Percentiles rank a stretch among this genome's conserved stretches.
Evolutionary conservation across 495 filamentous ascomycete species (phyloP).

Genomic region (Aspergillus taichungensis): DNA sequence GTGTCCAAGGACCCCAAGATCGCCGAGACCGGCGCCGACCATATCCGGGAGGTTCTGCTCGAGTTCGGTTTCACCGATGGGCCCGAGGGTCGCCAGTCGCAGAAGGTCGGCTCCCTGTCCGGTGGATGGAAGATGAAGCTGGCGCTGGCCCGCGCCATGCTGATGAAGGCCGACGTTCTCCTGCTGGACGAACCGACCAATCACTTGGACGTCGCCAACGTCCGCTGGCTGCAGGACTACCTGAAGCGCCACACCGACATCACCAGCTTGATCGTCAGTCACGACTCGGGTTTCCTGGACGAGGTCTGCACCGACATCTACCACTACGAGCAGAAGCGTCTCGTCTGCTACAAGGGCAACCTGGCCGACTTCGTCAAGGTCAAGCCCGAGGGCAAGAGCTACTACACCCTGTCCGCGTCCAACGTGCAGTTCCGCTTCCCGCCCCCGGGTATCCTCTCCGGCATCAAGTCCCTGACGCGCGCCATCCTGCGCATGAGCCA

Average conservation of each 20-base stretch:
- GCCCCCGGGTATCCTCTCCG: constrained; percentile 83
- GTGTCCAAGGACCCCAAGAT: constrained; percentile 77
- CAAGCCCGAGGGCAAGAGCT: constrained; percentile 94
- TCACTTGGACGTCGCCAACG: constrained; percentile 93
- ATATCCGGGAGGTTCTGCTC: constrained; percentile 72
- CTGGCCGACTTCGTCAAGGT: constrained; percentile 84
- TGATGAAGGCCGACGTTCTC: constrained; percentile 89
- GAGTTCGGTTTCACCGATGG: constrained; percentile 92
- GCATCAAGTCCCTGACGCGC: constrained; percentile 89
- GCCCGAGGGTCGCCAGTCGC: constrained; percentile 75
- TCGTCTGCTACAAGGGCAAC: constrained; percentile 91
- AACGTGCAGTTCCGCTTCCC: constrained; percentile 97
- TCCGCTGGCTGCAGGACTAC: constrained; percentile 92
- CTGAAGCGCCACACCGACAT: constrained; percentile 94
- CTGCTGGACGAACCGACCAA: constrained; percentile 98
- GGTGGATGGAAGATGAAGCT: constrained; percentile 99
- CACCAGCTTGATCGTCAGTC: constrained; percentile 92
- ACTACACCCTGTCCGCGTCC: constrained; percentile 91
- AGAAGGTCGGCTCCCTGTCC: constrained; percentile 89
- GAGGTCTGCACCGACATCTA: constrained; percentile 98
- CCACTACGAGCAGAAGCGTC: constrained; percentile 97
- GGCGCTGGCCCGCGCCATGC: constrained; percentile 91
- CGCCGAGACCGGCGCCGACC: constrained; percentile 60
- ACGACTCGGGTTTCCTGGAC: constrained; percentile 97
- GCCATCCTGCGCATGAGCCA: constrained; percentile 93